phyloP scores from a whole-genome alignment of 2,329 filamentous ascomycete genomes.

The Alternaria solani region DNA sequence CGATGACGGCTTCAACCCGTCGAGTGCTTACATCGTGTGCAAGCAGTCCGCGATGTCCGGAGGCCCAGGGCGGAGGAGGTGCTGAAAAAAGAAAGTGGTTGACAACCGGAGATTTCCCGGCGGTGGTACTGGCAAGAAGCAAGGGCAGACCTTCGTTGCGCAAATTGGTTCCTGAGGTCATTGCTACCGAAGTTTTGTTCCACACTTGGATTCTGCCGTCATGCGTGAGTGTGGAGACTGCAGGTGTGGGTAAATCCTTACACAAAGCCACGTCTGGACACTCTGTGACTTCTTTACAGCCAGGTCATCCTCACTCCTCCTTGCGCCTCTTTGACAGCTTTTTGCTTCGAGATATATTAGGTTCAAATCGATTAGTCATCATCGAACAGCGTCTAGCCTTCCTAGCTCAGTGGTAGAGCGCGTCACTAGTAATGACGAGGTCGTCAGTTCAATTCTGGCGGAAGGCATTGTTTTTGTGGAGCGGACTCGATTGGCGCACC shows the following conservation, averaged over 20 bases:
- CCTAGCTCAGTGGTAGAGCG: slow-evolving; percentile 51
- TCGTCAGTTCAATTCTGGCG: slow-evolving; percentile 36
- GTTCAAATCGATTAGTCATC: slow-evolving; percentile 7
- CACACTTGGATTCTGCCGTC: background rate
- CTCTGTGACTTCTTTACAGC: background rate
- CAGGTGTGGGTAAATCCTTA: background rate
- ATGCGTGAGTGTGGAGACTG: background rate
- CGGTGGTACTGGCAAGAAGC: background rate
- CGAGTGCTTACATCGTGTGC: slow-evolving; percentile 2
- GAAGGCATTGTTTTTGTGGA: slow-evolving; percentile 10
- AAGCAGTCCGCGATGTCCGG: background rate
- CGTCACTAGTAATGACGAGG: slow-evolving; percentile 53
- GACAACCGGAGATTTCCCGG: background rate
- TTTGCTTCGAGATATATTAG: background rate
- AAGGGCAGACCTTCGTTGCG: background rate
- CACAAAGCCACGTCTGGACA: background rate
- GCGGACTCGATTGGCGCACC: background rate
- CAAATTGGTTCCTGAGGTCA: background rate
- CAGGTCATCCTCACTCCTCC: background rate
- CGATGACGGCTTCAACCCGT: background rate
- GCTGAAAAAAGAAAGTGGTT: background rate
- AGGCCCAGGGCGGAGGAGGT: background rate
- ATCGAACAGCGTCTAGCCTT: slow-evolving; percentile 24
- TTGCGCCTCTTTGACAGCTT: background rate
- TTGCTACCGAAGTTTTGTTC: background rate